These are phyloP conservation scores for Geotrichum ghanense DNA, from an alignment of 805 yeast species.

Conservation along the genomic window DNA sequence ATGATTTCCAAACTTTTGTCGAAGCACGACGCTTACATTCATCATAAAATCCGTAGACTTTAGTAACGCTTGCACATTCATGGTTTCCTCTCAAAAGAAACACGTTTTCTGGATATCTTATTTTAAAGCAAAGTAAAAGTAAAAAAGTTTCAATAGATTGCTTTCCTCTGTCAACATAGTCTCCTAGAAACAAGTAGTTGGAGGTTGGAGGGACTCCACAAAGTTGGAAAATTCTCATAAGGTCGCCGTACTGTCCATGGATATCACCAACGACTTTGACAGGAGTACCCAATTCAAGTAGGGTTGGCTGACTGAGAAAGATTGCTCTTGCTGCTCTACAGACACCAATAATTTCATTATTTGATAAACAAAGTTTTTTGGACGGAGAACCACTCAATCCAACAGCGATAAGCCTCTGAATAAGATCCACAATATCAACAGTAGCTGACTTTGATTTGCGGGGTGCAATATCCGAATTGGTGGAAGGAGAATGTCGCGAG, in stretches of 20 bases:
- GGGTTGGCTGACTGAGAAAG: constrained; percentile 79
- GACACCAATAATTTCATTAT: constrained; percentile 75
- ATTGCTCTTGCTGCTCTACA: constrained; percentile 85
- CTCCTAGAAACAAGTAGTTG: constrained; percentile 87
- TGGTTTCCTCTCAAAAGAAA: constrained; percentile 91
- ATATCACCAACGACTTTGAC: constrained; percentile 89
- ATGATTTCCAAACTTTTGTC: constrained; percentile 86
- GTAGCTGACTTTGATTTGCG: constrained; percentile 8
- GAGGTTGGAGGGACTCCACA: constrained; percentile 96
- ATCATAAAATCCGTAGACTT: constrained; percentile 95
- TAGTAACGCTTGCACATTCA: constrained; percentile 93
- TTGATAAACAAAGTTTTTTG: constrained; percentile 77
- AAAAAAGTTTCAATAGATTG: constrained; percentile 90
- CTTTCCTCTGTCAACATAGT: constrained; percentile 96
- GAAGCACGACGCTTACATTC: constrained; percentile 93
- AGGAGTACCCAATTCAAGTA: constrained; percentile 77
- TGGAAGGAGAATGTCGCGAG: not conserved
- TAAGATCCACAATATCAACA: constrained; percentile 70
- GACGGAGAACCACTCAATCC: constrained; percentile 94
- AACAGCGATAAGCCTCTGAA: constrained; percentile 85
- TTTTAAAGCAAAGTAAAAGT: constrained; percentile 79
- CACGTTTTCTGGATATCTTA: constrained; percentile 93
- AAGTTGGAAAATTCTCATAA: constrained; percentile 81
- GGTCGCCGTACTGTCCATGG: constrained; percentile 92
- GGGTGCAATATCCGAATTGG: not conserved